Evolutionary conservation across 1,284 basidiomycete species (phyloP), one percentile per base, ranked within the genome.

Genomic region (Coniferiporia weirii): DNA sequence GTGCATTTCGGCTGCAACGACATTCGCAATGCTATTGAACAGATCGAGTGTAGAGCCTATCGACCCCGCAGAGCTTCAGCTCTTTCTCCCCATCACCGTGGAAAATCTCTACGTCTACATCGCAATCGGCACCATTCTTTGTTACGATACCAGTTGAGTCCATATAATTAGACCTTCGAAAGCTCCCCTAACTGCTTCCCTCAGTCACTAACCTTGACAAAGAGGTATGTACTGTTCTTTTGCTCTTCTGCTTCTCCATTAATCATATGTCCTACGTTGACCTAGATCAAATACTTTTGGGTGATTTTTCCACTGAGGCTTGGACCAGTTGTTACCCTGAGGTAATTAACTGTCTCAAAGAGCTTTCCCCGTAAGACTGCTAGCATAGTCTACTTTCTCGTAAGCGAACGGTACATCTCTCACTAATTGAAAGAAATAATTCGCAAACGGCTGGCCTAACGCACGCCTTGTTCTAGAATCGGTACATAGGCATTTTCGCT

Each of bases 21-120:
- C 5, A 27, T 27, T 27, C 5, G 19, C 6, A n/a, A 15, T 27
- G 46, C 73, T 9, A 20, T 67, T 3, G 7, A 43, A 13, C n/a
- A 2, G 64, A 55, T 8, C 27, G 20, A 6, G 56, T 43, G n/a
- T 43, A 9, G 47, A 49, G 19, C 20, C 20, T 15, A 34, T 22
- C 8, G 47, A 49, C 13, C 47, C 20, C 8, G 4, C 5, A 3
- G 4, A 49, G 19, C 4, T 49, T 19, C 40, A 2, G 40, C 12
- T 7, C 12, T 43, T 13, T 3, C 12, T 43, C 40, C 7, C n/a
- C 40, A 5, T 3, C 27, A 8, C n/a, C 7, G n/a, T 13, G 10
- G 40, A 12, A 12, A n/a, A 3, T 13, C 2, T 8, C 13, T 36
- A 34, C n/a, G 47, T 44, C 36, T 46, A 56, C 13, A 49, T 48